Base-by-base conservation (phyloP, 352 stramenopile genomes). In the Phytophthora europaea region DNA sequence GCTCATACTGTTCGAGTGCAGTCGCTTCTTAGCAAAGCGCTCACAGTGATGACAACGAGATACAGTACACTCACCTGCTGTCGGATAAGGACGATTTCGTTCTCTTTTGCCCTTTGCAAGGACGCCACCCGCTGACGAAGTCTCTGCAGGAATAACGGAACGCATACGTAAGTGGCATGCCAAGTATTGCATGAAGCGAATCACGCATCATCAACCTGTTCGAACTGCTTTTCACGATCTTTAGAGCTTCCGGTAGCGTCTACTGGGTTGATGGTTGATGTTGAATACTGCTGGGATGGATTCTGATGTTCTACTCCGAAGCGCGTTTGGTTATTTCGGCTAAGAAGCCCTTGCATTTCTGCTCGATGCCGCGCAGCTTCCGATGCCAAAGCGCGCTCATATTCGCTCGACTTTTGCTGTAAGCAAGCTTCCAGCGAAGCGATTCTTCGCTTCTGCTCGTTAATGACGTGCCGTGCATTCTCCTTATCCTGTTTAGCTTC, bases 401-500 rank as follows among this genome's bases (percentile, higher is more conserved):
- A 90, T 51, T 94, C 86, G n/a, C 70, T 79, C 5, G 76, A 67
- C 52, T 88, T 93, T 34, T 93, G 86, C 18, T 71, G 61, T 13
- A 95, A 67, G 40, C 34, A 72, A 23, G 78, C 81, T 65, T 94
- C 85, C 16, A 95, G 64, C 4, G 68, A 58, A 1, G 66, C 43
- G 61, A 92, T 89, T 15, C 70, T 78, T 18, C 79, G 75, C 10
- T 84, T 85, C 63, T 92, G 78, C 16, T 93, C 84, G 31, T 78
- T 85, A 33, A 91, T 83, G 0, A 76, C 51, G 56, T 82, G 81
- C 20, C 85, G 67, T 3, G 83, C 73, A 63, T 87, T 83, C 59
- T 94, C 85, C 54, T 92, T 94, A 6, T 94, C 88, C 65, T 89
- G 88, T 10, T 81, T 90, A 8, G 88, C 85, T 73, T 93, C 86